A percentile compares a stretch with the other conserved stretches of the same genome.
These are phyloP conservation scores for Phytophthora europaea DNA, from an alignment of 352 stramenopile genomes.

Conservation along the genomic window DNA sequence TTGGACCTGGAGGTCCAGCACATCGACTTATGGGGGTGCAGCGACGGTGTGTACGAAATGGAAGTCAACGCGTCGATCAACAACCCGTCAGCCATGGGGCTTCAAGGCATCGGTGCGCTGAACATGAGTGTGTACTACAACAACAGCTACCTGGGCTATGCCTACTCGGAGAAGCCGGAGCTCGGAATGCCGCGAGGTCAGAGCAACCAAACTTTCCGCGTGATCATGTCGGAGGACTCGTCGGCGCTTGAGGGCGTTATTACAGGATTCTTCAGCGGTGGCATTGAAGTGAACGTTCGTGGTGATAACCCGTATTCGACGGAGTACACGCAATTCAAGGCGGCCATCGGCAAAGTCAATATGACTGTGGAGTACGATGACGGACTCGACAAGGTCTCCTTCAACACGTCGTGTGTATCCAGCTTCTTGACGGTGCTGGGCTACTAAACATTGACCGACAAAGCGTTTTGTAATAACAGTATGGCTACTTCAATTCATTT, in stretches of 20 bases:
- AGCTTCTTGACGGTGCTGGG: constrained; percentile 38
- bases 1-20: constrained; percentile 51
- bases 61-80: constrained; percentile 67
- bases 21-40: constrained; percentile 56
- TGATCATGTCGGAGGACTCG: constrained; percentile 51
- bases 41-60: constrained; percentile 50
- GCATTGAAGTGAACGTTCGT: constrained; percentile 53
- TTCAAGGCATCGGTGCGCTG: constrained; percentile 65
- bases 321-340: constrained; percentile 40
- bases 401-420: constrained; percentile 46
- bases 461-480: not conserved
- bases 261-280: constrained; percentile 43
- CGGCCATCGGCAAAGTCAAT: constrained; percentile 52
- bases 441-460: constrained; percentile 18
- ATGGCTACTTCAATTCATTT: not conserved
- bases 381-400: constrained; percentile 42
- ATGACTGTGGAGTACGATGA: constrained; percentile 68
- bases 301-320: constrained; percentile 60
- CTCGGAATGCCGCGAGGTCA: constrained; percentile 55
- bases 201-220: constrained; percentile 53
- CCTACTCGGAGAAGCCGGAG: constrained; percentile 51
- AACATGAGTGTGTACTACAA: constrained; percentile 79
- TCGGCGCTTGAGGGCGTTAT: constrained; percentile 47
- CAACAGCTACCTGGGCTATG: constrained; percentile 67
- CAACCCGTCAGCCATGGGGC: constrained; percentile 55